Percentiles rank a stretch among this genome's conserved stretches.
Conservation (phyloP, 2,329 filamentous ascomycete species). For the Ceratocystis variospora region DNA sequence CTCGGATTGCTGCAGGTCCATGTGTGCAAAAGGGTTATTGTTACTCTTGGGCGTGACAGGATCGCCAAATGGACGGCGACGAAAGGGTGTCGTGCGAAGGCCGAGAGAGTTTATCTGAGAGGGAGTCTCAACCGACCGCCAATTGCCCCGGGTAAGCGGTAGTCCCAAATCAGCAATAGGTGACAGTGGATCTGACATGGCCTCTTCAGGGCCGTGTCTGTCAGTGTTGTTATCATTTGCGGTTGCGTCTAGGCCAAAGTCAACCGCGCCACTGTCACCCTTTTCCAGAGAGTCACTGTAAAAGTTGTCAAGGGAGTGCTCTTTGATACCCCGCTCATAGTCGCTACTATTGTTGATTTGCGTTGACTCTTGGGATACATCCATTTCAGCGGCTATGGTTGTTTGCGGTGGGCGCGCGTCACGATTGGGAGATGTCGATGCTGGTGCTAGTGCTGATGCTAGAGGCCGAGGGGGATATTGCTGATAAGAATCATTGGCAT, state of each 20-base stretch:
- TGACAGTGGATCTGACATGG: conserved; percentile 26
- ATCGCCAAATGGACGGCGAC: conserved; percentile 20
- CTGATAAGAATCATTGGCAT: not conserved
- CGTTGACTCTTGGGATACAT: conserved; percentile 30
- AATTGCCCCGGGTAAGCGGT: conserved; percentile 29
- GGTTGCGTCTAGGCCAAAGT: conserved; percentile 26
- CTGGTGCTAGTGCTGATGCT: not conserved
- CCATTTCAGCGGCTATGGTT: conserved; percentile 10
- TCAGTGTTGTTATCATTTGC: conserved; percentile 31
- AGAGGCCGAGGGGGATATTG: not conserved
- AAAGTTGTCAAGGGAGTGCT: conserved; percentile 19
- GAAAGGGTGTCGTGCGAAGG: conserved; percentile 25
- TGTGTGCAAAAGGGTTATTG: conserved; percentile 34
- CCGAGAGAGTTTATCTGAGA: conserved; percentile 26
- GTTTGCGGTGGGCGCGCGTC: not conserved
- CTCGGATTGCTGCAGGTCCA: conserved; percentile 9
- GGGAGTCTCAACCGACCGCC: conserved; percentile 26
- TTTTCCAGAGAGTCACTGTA: conserved; percentile 23
- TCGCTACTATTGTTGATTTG: conserved; percentile 44
- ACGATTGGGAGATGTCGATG: not conserved
- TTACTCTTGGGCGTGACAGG: conserved; percentile 39
- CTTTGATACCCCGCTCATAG: conserved; percentile 34
- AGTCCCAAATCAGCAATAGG: conserved; percentile 26
- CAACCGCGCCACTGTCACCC: conserved; percentile 20
- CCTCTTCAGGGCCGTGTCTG: conserved; percentile 27